phyloP scores from a whole-genome alignment of 2,329 filamentous ascomycete genomes.

The Clarireedia homoeocarpa region DNA sequence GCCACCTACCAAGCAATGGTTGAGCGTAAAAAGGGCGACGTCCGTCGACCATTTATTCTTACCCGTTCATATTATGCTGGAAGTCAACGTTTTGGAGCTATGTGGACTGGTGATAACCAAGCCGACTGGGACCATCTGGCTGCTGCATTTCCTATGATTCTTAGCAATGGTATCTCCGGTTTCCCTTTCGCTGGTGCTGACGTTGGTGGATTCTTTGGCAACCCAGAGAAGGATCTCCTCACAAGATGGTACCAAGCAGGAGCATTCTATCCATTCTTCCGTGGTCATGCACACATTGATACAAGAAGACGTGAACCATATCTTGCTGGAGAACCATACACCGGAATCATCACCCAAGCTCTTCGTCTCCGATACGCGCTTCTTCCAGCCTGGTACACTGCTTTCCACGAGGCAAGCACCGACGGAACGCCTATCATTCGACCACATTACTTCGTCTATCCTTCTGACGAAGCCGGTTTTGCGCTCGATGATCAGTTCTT shows the following conservation, averaged over 20 bases:
- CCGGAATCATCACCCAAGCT: slow-evolving; percentile 76
- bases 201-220: slow-evolving; percentile 96
- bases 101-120: slow-evolving; percentile 99
- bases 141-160: slow-evolving; percentile 85
- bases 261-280: slow-evolving; percentile 97
- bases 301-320: slow-evolving; percentile 92
- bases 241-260: slow-evolving; percentile 95
- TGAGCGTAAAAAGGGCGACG: slow-evolving; percentile 77
- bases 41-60: slow-evolving; percentile 81
- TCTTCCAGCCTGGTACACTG: slow-evolving; percentile 92
- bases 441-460: slow-evolving; percentile 90
- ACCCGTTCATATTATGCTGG: slow-evolving; percentile 91
- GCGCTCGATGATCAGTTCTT: slow-evolving; percentile 90
- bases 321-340: slow-evolving; percentile 75
- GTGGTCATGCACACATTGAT: slow-evolving; percentile 93
- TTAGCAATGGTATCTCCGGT: slow-evolving; percentile 86
- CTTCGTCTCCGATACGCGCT: slow-evolving; percentile 83
- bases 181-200: slow-evolving; percentile 94
- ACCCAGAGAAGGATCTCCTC: slow-evolving; percentile 85
- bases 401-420: slow-evolving; percentile 81
- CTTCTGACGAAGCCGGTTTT: slow-evolving; percentile 79
- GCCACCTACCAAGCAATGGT: slow-evolving; percentile 82
- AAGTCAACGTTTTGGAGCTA: slow-evolving; percentile 81
- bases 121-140: slow-evolving; percentile 86
- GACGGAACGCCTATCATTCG: slow-evolving; percentile 81